These are phyloP conservation scores for Solanum megistacrolobum DNA, from an alignment of 257 asterid species.

Conservation along the genomic window DNA sequence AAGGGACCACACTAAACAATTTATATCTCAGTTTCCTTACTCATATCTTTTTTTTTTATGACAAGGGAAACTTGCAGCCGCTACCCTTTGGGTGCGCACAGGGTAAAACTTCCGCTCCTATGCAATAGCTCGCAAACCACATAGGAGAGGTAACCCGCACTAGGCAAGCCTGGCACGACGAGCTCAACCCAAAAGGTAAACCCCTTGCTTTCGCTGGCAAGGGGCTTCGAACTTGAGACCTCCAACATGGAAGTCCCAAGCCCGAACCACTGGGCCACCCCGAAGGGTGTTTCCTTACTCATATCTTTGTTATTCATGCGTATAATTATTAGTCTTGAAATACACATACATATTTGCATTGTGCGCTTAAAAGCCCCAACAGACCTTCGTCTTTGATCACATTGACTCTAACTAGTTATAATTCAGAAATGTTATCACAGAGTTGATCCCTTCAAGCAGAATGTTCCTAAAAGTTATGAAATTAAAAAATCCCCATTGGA, in stretches of 20 bases:
- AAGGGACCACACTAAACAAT: neutral
- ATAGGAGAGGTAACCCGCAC: no score
- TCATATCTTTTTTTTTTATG: neutral
- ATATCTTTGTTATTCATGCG: neutral
- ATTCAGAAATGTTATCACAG: neutral
- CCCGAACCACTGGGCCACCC: no score
- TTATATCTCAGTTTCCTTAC: neutral
- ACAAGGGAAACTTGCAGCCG: no score
- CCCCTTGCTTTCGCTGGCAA: no score
- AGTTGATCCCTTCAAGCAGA: neutral
- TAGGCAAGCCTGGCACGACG: no score
- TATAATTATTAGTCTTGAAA: neutral
- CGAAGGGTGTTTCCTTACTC: neutral
- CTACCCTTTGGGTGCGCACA: no score
- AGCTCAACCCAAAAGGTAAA: no score
- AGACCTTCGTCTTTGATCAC: neutral
- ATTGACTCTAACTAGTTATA: neutral
- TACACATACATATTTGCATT: neutral
- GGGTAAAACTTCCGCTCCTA: no score
- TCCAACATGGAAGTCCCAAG: no score
- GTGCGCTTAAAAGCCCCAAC: neutral
- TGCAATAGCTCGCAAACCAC: no score
- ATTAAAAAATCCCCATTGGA: neutral
- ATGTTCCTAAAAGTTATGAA: neutral
- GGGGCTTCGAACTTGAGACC: no score